Conservation (phyloP, 2,329 filamentous ascomycete genomes). For the Ustilaginoidea virens region DNA sequence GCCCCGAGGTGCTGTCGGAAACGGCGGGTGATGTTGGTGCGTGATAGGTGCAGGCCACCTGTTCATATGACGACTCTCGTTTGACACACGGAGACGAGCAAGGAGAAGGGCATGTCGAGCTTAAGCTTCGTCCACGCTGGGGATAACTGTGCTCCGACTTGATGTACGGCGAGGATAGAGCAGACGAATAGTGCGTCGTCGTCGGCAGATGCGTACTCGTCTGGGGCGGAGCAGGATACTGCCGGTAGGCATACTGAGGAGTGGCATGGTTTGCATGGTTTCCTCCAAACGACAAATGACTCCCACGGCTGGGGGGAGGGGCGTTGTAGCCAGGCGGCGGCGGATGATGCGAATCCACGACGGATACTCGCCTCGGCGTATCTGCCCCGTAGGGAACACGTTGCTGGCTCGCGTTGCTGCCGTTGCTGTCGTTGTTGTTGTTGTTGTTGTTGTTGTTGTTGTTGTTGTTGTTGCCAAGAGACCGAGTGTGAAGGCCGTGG, state of each 20-base stretch:
- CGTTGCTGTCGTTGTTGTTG: no score
- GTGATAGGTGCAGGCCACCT: constrained; percentile 18
- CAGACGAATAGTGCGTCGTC: constrained; percentile 17
- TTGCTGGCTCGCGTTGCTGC: constrained; percentile 42
- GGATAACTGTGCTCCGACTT: constrained; percentile 22
- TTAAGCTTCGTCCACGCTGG: constrained; percentile 11
- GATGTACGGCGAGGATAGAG: constrained; percentile 26
- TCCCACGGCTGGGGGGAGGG: constrained; percentile 9
- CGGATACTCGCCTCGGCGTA: constrained; percentile 29
- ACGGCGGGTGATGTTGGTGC: constrained; percentile 22
- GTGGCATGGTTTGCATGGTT: constrained; percentile 16
- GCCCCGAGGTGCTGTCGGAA: constrained; percentile 14
- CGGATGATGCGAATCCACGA: constrained; percentile 26
- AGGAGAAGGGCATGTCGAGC: constrained; percentile 17
- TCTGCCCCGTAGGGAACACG: constrained; percentile 25
- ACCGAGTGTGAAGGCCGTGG: constrained; percentile 33
- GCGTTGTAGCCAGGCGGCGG: constrained; percentile 16
- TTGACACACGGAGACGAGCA: constrained; percentile 11
- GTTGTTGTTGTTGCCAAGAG: no score
- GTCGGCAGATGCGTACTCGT: constrained; percentile 18
- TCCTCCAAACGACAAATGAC: constrained; percentile 22
- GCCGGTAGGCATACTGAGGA: constrained; percentile 22
- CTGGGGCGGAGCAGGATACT: constrained; percentile 5
- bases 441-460: no score
- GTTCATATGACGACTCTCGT: constrained; percentile 19